These are phyloP conservation scores for Plasmodium billcollinsi DNA, from an alignment of 169 alveolate species.

Conservation along the genomic window DNA sequence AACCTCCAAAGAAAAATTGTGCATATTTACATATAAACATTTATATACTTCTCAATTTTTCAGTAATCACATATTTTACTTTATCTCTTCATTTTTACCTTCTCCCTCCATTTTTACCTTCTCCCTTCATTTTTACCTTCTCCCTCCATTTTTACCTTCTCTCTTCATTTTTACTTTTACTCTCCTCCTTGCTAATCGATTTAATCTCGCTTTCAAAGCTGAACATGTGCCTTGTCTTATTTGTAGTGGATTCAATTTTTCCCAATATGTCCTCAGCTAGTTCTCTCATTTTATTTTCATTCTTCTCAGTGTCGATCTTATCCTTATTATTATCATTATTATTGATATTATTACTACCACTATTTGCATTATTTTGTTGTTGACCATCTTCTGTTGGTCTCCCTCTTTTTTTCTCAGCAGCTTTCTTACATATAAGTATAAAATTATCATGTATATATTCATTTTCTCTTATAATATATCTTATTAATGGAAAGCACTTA, in stretches of 20 bases:
- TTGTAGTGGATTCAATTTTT: slow-evolving; percentile 59
- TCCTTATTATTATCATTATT: slow-evolving; percentile 18
- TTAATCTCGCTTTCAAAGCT: neutral
- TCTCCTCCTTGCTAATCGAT: neutral
- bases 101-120: neutral
- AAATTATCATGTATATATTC: slow-evolving; percentile 41
- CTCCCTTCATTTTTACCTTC: slow-evolving; percentile 24
- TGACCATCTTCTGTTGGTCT: slow-evolving; percentile 72
- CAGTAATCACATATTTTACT: no score
- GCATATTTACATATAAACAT: slow-evolving; percentile 14
- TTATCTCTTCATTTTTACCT: slow-evolving; percentile 20
- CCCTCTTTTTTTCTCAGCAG: slow-evolving; percentile 72
- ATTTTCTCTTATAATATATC: slow-evolving; percentile 64
- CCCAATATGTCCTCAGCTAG: slow-evolving; percentile 61
- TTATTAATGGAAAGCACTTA: slow-evolving; percentile 42
- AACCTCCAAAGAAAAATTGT: neutral
- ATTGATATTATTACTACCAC: neutral
- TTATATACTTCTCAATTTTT: no score
- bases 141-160: neutral
- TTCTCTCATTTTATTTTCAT: slow-evolving; percentile 69
- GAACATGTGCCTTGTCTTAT: slow-evolving; percentile 32
- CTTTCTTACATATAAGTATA: slow-evolving; percentile 53
- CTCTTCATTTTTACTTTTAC: slow-evolving; percentile 28
- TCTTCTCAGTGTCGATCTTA: slow-evolving; percentile 42
- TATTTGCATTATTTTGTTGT: slow-evolving; percentile 27